Evolutionary conservation across 1,284 basidiomycete genomes (phyloP).

Genomic region (Spongiforma sp.): DNA sequence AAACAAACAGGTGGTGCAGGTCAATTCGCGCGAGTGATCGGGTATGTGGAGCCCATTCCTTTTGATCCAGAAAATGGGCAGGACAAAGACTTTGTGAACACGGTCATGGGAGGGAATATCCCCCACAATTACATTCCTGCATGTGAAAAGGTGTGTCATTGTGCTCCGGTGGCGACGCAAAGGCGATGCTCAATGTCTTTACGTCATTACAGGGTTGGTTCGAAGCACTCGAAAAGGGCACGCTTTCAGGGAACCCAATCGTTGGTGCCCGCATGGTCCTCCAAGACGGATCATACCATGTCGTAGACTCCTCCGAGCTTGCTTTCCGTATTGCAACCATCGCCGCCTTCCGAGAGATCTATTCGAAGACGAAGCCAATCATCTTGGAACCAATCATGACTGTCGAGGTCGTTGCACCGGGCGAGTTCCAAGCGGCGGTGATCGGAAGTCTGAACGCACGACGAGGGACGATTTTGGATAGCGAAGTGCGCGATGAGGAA

Average conservation of each 20-base stretch:
- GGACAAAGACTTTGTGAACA: constrained; percentile 88
- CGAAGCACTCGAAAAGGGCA: constrained; percentile 93
- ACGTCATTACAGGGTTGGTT: constrained; percentile 80
- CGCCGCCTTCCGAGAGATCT: constrained; percentile 94
- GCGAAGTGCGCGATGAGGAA: constrained; percentile 97
- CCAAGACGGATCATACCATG: constrained; percentile 92
- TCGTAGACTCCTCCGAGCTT: constrained; percentile 97
- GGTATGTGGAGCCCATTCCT: constrained; percentile 93
- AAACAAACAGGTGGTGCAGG: constrained; percentile 99
- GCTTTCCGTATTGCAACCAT: constrained; percentile 93
- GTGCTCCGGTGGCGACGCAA: not conserved
- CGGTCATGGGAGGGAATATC: constrained; percentile 93
- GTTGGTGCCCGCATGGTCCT: constrained; percentile 89
- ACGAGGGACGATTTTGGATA: constrained; percentile 95
- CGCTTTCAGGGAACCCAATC: constrained; percentile 89
- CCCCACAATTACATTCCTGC: constrained; percentile 94
- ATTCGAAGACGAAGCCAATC: constrained; percentile 76
- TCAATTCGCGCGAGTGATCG: constrained; percentile 94
- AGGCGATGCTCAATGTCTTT: not conserved
- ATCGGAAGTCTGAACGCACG: constrained; percentile 96
- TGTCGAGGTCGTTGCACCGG: constrained; percentile 96
- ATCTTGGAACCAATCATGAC: constrained; percentile 99
- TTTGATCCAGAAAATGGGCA: constrained; percentile 56
- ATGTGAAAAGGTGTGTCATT: constrained; percentile 78
- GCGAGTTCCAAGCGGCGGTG: constrained; percentile 96